Percentiles rank a stretch among this genome's conserved stretches.
phyloP scores from a whole-genome alignment of 805 yeast species.

The Sungouiella thailandica region DNA sequence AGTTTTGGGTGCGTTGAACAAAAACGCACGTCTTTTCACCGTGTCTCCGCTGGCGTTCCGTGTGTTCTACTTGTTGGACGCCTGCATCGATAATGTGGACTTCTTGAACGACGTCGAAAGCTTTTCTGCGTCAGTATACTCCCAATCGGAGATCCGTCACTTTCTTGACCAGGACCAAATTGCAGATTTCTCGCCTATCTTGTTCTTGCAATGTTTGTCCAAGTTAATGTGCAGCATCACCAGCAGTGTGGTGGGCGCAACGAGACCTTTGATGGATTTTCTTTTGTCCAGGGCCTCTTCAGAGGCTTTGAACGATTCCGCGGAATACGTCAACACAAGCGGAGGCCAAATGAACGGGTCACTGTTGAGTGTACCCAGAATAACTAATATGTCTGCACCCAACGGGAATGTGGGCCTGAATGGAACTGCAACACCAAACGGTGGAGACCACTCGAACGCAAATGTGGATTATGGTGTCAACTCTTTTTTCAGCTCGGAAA shows the following conservation, averaged over 20 bases:
- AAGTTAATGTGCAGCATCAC: constrained; percentile 32
- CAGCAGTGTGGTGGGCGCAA: constrained; percentile 23
- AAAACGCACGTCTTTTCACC: constrained; percentile 24
- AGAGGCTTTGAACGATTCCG: constrained; percentile 8
- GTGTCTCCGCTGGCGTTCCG: constrained; percentile 21
- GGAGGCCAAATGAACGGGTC: neutral
- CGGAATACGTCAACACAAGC: constrained; percentile 21
- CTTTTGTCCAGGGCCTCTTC: constrained; percentile 22
- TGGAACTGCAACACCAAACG: neutral
- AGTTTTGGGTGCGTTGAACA: constrained; percentile 25
- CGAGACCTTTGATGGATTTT: constrained; percentile 23
- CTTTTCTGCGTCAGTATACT: constrained; percentile 19
- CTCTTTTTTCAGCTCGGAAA: neutral
- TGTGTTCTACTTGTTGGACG: constrained; percentile 29
- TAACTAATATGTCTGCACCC: neutral
- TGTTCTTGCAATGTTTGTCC: constrained; percentile 30
- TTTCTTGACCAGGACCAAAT: constrained; percentile 23
- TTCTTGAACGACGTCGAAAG: constrained; percentile 33
- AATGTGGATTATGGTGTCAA: neutral
- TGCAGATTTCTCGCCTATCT: constrained; percentile 30
- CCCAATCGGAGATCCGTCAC: constrained; percentile 9
- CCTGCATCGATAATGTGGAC: constrained; percentile 33
- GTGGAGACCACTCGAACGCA: neutral
- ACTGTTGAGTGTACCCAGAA: no score
- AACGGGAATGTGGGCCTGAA: neutral